These are phyloP conservation scores for Arxiozyma heterogenica DNA, from an alignment of 1,139 yeast species.

Conservation along the genomic window DNA sequence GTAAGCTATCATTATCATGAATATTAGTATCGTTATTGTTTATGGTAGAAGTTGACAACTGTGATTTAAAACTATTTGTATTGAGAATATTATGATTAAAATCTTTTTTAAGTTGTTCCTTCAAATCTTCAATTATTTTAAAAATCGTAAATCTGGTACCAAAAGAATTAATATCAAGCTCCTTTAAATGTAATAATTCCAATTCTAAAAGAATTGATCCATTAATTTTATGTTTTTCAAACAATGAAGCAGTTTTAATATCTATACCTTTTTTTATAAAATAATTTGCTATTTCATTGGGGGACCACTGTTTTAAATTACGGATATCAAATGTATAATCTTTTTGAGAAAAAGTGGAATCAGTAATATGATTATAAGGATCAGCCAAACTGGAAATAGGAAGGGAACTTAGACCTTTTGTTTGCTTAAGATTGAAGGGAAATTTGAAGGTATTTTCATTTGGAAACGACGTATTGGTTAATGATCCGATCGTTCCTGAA, in stretches of 20 bases:
- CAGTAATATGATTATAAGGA: neutral
- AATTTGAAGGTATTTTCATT: neutral
- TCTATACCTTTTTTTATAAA: constrained; percentile 70
- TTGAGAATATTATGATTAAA: too few relatives aligned
- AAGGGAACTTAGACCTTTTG: neutral
- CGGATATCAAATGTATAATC: constrained; percentile 32
- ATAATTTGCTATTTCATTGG: constrained; percentile 72
- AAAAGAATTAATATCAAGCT: constrained; percentile 80
- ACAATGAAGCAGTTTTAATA: constrained; percentile 58
- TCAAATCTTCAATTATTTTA: constrained; percentile 72
- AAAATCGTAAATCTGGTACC: constrained; percentile 90
- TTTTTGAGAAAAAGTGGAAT: neutral
- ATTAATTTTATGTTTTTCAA: constrained; percentile 77
- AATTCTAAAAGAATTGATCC: constrained; percentile 79
- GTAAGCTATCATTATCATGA: neutral
- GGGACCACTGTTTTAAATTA: constrained; percentile 61
- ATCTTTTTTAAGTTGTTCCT: neutral
- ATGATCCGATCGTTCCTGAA: neutral
- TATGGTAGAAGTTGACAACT: neutral
- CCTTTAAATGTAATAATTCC: constrained; percentile 78
- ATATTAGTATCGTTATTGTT: neutral
- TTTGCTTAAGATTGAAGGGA: neutral
- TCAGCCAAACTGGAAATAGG: neutral
- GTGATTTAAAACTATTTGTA: neutral
- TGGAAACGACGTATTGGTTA: neutral